Percentiles rank a stretch among this genome's conserved stretches.
Evolutionary conservation across 768 basidiomycete species (phyloP).

Genomic region (Tricholoma matsutake): DNA sequence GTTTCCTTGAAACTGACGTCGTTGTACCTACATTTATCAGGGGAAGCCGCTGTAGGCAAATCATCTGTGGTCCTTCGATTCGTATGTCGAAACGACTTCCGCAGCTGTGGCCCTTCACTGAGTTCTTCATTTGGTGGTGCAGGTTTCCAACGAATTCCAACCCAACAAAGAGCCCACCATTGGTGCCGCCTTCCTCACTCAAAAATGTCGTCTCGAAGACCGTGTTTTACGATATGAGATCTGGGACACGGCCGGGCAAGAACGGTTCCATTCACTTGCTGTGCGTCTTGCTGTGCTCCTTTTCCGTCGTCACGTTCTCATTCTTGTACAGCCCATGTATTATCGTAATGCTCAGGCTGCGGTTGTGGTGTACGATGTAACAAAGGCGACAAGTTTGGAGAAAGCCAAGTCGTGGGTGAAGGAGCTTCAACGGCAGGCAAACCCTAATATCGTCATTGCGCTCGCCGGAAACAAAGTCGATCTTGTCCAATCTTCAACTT

Average conservation of each 20-base stretch:
- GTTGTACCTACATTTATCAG: conserved; percentile 38
- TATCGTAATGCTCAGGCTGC: conserved; percentile 98
- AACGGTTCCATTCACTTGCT: conserved; percentile 96
- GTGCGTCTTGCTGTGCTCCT: conserved; percentile 42
- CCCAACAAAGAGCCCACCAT: conserved; percentile 99
- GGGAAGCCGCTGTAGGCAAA: conserved; percentile 98
- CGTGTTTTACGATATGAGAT: conserved; percentile 93
- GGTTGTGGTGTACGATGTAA: conserved; percentile 97
- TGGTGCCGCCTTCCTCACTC: conserved; percentile 92
- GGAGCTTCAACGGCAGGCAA: conserved; percentile 97
- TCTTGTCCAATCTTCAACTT: conserved; percentile 67
- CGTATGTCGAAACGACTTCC: conserved; percentile 45
- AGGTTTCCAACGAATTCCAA: conserved; percentile 98
- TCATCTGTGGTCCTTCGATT: conserved; percentile 98
- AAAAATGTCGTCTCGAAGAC: conserved; percentile 95
- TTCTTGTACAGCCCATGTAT: conserved; percentile 81
- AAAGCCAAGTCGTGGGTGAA: conserved; percentile 99
- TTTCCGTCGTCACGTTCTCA: conserved; percentile 11
- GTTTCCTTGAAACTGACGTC: neutral
- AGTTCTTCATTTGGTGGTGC: conserved; percentile 10
- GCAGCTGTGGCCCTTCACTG: conserved; percentile 9
- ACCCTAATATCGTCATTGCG: conserved; percentile 98
- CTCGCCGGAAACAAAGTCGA: conserved; percentile 98
- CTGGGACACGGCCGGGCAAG: conserved; percentile 95
- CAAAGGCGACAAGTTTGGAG: conserved; percentile 92